Base-by-base conservation (phyloP, 1,139 yeast species). In the Candida sojae region DNA sequence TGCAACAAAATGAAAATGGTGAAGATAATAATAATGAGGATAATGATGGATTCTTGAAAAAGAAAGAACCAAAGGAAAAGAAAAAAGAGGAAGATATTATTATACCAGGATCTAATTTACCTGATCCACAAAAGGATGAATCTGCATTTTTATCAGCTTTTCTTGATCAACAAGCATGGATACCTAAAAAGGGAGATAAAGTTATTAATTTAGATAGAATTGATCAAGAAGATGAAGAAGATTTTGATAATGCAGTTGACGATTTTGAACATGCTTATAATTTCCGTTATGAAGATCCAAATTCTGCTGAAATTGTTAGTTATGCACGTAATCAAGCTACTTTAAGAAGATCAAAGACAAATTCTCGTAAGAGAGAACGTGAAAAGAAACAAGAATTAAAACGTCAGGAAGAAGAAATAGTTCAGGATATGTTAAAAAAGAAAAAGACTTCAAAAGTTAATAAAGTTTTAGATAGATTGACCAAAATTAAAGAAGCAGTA, bases 321-420 rank as follows among this genome's bases (percentile, higher is more conserved):
- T 95, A 93, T 71, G 98, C 99, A 4, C 90, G 99, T 79, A 88
- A 80, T 54, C 97, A 91, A 64, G 96, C 96, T 28, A 90, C 98
- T 0, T 76, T 91, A 60, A 84, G 99, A 70, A 80, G 99, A 63
- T 82, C 86, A 23, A 84, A 83, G 45, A 79, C 86, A 50, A 83
- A 84, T 56, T 68, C 88, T 21, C 82, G 99, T 60, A 90, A 90
- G 71, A 82, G 86, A 65, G 86, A 85, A 67, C 83, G 99, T 71
- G 93, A 90, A 45, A 79, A 75, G 62, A 82, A 84, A 64, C 79
- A 73, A 49, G 86, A 82, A 43, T 77, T 72, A 44, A 81, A 76
- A 52, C 70, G 67, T 36, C 70, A 77, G 55, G 84, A 79, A 52
- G 78, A 80, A 51, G 67, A 75, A 50, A 80, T 82, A 56, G 80